Percentiles rank a stretch among this genome's conserved stretches.
Conservation (phyloP, 345 rosid species). For the Gossypium bickii region DNA sequence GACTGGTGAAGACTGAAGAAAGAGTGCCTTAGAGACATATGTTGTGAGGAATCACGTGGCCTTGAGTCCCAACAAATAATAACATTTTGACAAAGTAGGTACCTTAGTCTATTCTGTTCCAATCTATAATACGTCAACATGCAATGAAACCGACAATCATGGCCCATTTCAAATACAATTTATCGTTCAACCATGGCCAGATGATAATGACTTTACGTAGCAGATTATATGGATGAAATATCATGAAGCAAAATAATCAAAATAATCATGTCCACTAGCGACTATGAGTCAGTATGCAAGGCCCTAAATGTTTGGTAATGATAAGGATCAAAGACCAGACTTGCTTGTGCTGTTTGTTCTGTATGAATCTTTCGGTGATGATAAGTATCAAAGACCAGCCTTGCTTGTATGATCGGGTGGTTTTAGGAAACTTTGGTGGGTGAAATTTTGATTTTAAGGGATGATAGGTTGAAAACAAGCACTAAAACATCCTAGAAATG, state of each 20-base stretch:
- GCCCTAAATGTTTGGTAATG: background rate
- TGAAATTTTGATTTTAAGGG: background rate
- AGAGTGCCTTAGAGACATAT: background rate
- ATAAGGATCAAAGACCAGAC: background rate
- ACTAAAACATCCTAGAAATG: background rate
- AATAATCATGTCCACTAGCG: background rate
- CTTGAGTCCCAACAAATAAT: constrained; percentile 2
- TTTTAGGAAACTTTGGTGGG: background rate
- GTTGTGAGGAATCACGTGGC: constrained; percentile 12
- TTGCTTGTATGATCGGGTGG: background rate
- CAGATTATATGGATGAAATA: background rate
- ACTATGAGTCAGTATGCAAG: background rate
- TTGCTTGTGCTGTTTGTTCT: background rate
- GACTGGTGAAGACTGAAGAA: background rate
- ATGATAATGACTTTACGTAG: background rate
- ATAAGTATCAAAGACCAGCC: background rate
- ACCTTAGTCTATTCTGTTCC: background rate
- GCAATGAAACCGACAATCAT: constrained; percentile 7
- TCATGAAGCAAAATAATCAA: background rate
- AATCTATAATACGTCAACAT: constrained; percentile 2
- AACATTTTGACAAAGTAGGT: background rate
- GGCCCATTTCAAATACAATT: background rate
- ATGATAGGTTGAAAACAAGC: background rate
- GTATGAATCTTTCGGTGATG: background rate
- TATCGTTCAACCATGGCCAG: background rate